Conservation (phyloP, 805 yeast species). For the Metschnikowia borealis region DNA sequence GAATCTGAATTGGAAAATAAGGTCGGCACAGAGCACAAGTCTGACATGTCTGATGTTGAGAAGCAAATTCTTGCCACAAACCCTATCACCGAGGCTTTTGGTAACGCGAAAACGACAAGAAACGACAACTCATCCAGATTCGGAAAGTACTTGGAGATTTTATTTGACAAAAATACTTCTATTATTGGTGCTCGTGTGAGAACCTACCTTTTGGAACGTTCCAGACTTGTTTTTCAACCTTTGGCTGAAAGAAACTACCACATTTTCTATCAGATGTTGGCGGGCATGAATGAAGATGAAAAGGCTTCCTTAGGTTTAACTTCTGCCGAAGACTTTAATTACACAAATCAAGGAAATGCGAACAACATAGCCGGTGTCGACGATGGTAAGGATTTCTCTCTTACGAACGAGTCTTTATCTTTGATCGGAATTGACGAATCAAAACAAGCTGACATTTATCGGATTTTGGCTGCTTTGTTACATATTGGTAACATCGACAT, state of each 20-base stretch:
- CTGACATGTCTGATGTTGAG: slow-evolving; percentile 86
- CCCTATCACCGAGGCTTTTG: slow-evolving; percentile 97
- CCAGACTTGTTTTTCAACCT: slow-evolving; percentile 93
- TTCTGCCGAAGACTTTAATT: slow-evolving; percentile 64
- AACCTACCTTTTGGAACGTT: slow-evolving; percentile 88
- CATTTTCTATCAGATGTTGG: slow-evolving; percentile 83
- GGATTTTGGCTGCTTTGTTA: slow-evolving; percentile 78
- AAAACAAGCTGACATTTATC: slow-evolving; percentile 66
- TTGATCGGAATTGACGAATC: slow-evolving; percentile 68
- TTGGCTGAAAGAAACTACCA: slow-evolving; percentile 89
- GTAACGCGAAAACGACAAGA: slow-evolving; percentile 96
- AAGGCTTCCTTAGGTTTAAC: slow-evolving; percentile 59
- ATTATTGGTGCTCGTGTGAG: slow-evolving; percentile 94
- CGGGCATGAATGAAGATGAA: slow-evolving; percentile 60
- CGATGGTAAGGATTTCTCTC: slow-evolving; percentile 72
- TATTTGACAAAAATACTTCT: slow-evolving; percentile 68
- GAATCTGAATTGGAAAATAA: slow-evolving; percentile 31
- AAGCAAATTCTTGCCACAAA: slow-evolving; percentile 93
- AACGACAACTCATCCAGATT: slow-evolving; percentile 97
- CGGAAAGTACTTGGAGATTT: slow-evolving; percentile 91
- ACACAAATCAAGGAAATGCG: slow-evolving; percentile 86
- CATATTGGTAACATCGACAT: slow-evolving; percentile 92
- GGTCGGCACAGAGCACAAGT: slow-evolving; percentile 33
- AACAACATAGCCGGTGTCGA: slow-evolving; percentile 70
- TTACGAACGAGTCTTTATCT: slow-evolving; percentile 70